Evolutionary conservation across 371 early-diverging fungal species (phyloP), one percentile per base, ranked within the genome.

Genomic region (Coemansia sp.): DNA sequence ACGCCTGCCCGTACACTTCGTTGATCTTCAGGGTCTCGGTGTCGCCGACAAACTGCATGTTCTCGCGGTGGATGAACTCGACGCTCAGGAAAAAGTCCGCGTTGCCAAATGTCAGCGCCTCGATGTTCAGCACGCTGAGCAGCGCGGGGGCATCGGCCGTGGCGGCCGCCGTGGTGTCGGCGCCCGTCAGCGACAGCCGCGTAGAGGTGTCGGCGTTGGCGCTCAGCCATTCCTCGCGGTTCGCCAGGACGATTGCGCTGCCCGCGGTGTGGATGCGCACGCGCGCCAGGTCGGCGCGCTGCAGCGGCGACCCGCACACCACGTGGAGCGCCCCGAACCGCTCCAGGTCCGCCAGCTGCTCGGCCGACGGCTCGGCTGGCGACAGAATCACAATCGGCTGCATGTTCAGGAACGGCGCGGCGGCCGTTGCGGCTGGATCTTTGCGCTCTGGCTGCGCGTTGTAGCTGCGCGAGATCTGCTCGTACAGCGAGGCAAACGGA

Each of bases 31-130:
- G 55, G 8, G 80, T 78, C 41, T 82, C 84, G 10, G 78, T 79
- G 39, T 81, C 79, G 30, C 89, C 89, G 38, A 89, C 81, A 57
- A 86, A 81, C 74, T 88, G 85, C 81, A 87, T 84, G 68, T 87
- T 89, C 66, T 89, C 85, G 48, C 78, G 70, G 61, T 87, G 84
- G 35, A 85, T 80, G 61, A 88, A 85, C 70, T 89, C 90, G 42
- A 86, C 83, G 39, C 79, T 83, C 41, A 87, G 77, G 68, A 86
- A 85, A 52, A 84, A 79, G 38, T 83, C 78, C 1, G 66, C 42
- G 40, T 62, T 76, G 14, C 63, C 30, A 48, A 56, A 65, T 36
- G 82, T 70, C 77, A 89, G 79, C 26, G 86, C 80, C 63, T 90
- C 86, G 41, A 88, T 85, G 55, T 90, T 90, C 26, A 90, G 74